phyloP scores from a whole-genome alignment of 208 protist species.

The Acanthamoeba royreba region DNA sequence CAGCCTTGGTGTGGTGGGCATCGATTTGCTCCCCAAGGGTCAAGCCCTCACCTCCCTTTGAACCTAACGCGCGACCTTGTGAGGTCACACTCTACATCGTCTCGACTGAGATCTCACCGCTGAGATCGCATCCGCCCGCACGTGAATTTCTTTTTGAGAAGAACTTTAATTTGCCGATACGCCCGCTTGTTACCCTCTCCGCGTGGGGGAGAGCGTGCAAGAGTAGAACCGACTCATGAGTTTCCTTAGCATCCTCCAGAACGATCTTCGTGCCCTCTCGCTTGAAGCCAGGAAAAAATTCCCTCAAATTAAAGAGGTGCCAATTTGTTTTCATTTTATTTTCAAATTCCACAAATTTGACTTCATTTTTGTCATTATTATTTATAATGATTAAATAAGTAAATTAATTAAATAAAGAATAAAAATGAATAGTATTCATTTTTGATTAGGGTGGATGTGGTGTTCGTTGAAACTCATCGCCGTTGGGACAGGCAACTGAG shows the following conservation, averaged over 20 bases:
- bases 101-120: too few relatives aligned
- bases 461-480: background rate
- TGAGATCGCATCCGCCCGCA: too few relatives aligned
- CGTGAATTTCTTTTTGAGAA: too few relatives aligned
- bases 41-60: too few relatives aligned
- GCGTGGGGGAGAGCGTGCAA: background rate
- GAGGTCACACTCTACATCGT: too few relatives aligned
- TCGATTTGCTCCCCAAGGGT: too few relatives aligned
- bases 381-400: background rate
- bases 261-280: background rate
- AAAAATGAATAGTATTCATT: background rate
- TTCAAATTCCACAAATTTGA: background rate
- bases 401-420: background rate
- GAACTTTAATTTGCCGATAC: background rate
- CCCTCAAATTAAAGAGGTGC: conserved; percentile 43
- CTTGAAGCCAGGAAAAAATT: conserved; percentile 32
- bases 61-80: too few relatives aligned
- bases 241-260: conserved; percentile 40
- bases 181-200: background rate
- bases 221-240: conserved; percentile 24
- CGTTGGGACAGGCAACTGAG: background rate
- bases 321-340: background rate
- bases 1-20: too few relatives aligned
- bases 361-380: background rate
- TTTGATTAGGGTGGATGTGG: background rate